Conservation (phyloP, 2,329 filamentous ascomycete genomes). For the Claviceps maximensis region DNA sequence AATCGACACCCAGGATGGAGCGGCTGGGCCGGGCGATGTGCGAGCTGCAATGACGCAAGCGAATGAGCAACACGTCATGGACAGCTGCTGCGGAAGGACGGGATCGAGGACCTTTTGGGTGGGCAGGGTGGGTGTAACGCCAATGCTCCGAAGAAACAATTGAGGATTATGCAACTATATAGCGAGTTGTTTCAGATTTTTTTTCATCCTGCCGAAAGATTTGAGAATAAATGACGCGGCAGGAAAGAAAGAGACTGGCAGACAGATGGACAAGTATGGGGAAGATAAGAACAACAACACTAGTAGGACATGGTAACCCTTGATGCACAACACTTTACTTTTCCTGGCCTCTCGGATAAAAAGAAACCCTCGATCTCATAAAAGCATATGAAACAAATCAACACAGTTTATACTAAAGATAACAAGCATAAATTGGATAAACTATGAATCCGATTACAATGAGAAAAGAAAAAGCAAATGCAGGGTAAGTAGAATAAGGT, state of each 20-base stretch:
- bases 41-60: not conserved
- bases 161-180: not conserved
- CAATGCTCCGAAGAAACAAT: not conserved
- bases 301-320: too few relatives aligned
- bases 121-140: not conserved
- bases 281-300: too few relatives aligned
- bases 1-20: not conserved
- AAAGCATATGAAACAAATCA: too few relatives aligned
- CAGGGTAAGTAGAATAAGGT: too few relatives aligned
- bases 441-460: too few relatives aligned
- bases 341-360: too few relatives aligned
- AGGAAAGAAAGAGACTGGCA: not conserved
- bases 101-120: not conserved
- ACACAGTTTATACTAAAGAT: too few relatives aligned
- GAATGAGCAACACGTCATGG: slow-evolving; percentile 1
- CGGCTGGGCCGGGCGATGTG: not conserved
- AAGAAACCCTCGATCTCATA: too few relatives aligned
- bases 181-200: not conserved
- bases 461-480: too few relatives aligned
- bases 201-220: not conserved
- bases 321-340: too few relatives aligned
- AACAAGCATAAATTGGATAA: too few relatives aligned
- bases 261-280: too few relatives aligned
- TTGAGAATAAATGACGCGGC: not conserved
- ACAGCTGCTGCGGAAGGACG: not conserved